Evolutionary conservation across 495 filamentous ascomycete species (phyloP).

Genomic region (Podospora appendiculata): DNA sequence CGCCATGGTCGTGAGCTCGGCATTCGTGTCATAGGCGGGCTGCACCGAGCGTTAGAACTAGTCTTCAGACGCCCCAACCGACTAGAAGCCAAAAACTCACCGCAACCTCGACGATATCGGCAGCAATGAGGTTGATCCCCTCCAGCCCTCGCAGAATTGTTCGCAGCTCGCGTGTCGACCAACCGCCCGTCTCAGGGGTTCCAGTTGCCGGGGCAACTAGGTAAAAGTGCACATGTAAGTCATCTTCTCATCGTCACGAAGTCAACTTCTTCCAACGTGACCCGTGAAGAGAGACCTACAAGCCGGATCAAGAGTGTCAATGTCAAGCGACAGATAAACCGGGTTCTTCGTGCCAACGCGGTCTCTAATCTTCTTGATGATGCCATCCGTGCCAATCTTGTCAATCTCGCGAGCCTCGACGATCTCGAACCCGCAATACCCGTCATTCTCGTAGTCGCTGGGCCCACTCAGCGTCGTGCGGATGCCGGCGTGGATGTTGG

Average conservation of each 20-base stretch:
- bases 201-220: slow-evolving; percentile 65
- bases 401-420: slow-evolving; percentile 70
- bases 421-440: slow-evolving; percentile 61
- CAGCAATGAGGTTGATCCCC: slow-evolving; percentile 62
- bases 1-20: slow-evolving; percentile 78
- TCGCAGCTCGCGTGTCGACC: slow-evolving; percentile 67
- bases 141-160: slow-evolving; percentile 65
- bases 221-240: background rate
- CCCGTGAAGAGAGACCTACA: slow-evolving; percentile 10
- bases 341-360: slow-evolving; percentile 57
- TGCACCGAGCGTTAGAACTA: slow-evolving; percentile 13
- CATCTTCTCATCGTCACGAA: background rate
- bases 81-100: slow-evolving; percentile 20
- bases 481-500: slow-evolving; percentile 68
- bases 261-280: background rate
- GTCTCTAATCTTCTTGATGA: slow-evolving; percentile 53
- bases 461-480: slow-evolving; percentile 65
- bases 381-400: slow-evolving; percentile 52
- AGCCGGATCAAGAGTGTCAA: slow-evolving; percentile 67
- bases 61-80: background rate
- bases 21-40: slow-evolving; percentile 80
- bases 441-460: slow-evolving; percentile 65
- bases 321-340: slow-evolving; percentile 69
- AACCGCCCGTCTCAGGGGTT: slow-evolving; percentile 69
- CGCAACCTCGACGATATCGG: slow-evolving; percentile 78